These are phyloP conservation scores for Balakata baccata DNA, from an alignment of 345 rosid species.

Conservation along the genomic window DNA sequence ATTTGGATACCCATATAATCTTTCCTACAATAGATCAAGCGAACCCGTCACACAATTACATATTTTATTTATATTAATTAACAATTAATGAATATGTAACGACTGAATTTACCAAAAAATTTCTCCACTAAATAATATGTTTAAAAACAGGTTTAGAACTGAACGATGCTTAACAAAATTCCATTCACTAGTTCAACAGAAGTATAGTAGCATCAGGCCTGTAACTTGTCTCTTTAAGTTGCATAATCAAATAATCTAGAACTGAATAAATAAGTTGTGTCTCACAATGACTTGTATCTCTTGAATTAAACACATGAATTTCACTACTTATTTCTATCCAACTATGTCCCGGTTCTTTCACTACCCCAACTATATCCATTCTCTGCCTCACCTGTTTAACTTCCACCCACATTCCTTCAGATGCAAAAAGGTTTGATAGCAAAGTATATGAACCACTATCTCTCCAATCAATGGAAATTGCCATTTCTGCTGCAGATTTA, in stretches of 20 bases:
- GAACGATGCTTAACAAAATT: neutral
- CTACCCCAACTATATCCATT: conserved; percentile 56
- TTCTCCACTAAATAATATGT: too few species aligned
- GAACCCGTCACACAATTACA: too few species aligned
- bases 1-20: too few species aligned
- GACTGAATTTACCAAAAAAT: too few species aligned
- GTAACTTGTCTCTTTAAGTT: conserved; percentile 38
- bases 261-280: conserved; percentile 38
- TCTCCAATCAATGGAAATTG: conserved; percentile 48
- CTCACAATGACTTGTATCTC: conserved; percentile 43
- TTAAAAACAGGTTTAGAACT: too few species aligned
- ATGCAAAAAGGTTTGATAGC: conserved; percentile 62
- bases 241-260: conserved; percentile 45
- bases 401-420: conserved; percentile 68
- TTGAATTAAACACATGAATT: conserved; percentile 51
- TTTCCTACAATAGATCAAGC: too few species aligned
- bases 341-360: conserved; percentile 74
- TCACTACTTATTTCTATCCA: conserved; percentile 53
- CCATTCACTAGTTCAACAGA: conserved; percentile 18
- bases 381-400: conserved; percentile 57
- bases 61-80: too few species aligned
- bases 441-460: conserved; percentile 66
- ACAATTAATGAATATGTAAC: too few species aligned
- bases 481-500: conserved; percentile 65
- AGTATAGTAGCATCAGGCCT: conserved; percentile 20